phyloP scores from a whole-genome alignment of 805 yeast species.

The Cyberlindnera sargentensis region DNA sequence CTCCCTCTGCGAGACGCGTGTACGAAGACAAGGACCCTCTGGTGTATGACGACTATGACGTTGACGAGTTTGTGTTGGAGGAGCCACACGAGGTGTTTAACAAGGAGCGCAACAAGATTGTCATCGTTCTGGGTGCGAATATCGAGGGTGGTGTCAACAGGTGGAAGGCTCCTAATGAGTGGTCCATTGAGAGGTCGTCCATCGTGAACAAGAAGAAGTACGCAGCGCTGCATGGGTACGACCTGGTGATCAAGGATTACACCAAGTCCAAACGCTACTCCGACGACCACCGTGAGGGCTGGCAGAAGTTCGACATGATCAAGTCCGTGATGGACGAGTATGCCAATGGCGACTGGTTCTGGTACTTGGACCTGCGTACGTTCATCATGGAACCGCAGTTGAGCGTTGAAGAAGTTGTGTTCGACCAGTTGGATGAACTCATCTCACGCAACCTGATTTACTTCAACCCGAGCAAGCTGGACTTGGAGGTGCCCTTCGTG shows the following conservation, averaged over 20 bases:
- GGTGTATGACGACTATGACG: slow-evolving; percentile 10
- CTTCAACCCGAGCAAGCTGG: slow-evolving; percentile 30
- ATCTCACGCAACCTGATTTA: slow-evolving; percentile 27
- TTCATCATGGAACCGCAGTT: slow-evolving; percentile 34
- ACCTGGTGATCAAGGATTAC: slow-evolving; percentile 37
- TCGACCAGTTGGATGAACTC: slow-evolving; percentile 24
- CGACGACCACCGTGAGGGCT: slow-evolving; percentile 41
- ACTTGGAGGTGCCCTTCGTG: slow-evolving; percentile 25
- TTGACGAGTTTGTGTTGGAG: slow-evolving; percentile 2
- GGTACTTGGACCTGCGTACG: slow-evolving; percentile 35
- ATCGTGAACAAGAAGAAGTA: slow-evolving; percentile 41
- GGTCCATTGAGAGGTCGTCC: slow-evolving; percentile 43
- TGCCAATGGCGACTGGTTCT: slow-evolving; percentile 30
- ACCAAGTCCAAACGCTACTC: slow-evolving; percentile 41
- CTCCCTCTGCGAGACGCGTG: slow-evolving; percentile 15
- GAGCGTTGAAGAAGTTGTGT: slow-evolving; percentile 29
- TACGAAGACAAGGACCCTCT: slow-evolving; percentile 9
- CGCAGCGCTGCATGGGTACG: slow-evolving; percentile 42
- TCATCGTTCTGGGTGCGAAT: slow-evolving; percentile 34
- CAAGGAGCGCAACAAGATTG: slow-evolving; percentile 25
- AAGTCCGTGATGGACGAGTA: slow-evolving; percentile 29
- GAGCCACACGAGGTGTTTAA: slow-evolving; percentile 4
- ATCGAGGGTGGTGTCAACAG: slow-evolving; percentile 33
- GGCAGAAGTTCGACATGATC: slow-evolving; percentile 35
- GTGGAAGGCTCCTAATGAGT: slow-evolving; percentile 33